Percentiles rank a stretch among this genome's conserved stretches.
These are phyloP conservation scores for Nothophytophthora sp. DNA, from an alignment of 352 stramenopile species.

Conservation along the genomic window DNA sequence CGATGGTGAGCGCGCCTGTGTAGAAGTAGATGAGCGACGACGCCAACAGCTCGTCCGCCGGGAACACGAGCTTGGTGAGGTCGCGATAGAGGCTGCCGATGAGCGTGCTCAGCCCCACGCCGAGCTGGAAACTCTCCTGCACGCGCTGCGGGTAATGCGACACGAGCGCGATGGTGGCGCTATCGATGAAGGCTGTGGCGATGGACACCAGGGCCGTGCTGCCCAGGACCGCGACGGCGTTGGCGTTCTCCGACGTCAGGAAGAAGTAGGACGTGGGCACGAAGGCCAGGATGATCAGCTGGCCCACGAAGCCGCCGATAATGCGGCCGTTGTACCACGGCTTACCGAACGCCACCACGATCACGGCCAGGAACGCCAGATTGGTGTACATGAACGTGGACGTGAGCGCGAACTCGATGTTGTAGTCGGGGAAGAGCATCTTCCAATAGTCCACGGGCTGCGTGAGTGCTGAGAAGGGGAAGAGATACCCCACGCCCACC, in stretches of 20 bases:
- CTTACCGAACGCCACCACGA: slow-evolving; percentile 63
- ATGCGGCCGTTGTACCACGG: slow-evolving; percentile 77
- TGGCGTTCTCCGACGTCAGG: slow-evolving; percentile 61
- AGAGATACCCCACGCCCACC: slow-evolving; percentile 82
- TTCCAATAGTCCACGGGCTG: slow-evolving; percentile 91
- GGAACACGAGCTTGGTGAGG: slow-evolving; percentile 82
- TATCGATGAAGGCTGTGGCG: slow-evolving; percentile 83
- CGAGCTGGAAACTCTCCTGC: slow-evolving; percentile 83
- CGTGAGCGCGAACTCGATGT: slow-evolving; percentile 87
- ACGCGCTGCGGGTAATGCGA: slow-evolving; percentile 78
- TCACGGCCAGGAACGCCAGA: slow-evolving; percentile 55
- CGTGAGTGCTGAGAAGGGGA: slow-evolving; percentile 87
- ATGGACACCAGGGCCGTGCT: slow-evolving; percentile 66
- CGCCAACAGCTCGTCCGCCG: slow-evolving; percentile 47
- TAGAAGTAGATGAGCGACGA: slow-evolving; percentile 88
- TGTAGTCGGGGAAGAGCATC: slow-evolving; percentile 83
- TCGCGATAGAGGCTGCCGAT: slow-evolving; percentile 84
- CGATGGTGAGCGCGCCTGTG: slow-evolving; percentile 75
- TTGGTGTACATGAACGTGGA: slow-evolving; percentile 89
- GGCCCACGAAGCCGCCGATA: slow-evolving; percentile 76
- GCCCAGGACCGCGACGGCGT: slow-evolving; percentile 64
- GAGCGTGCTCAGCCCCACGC: slow-evolving; percentile 78
- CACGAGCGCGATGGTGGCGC: slow-evolving; percentile 79
- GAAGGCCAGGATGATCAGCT: slow-evolving; percentile 71
- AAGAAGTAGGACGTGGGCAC: slow-evolving; percentile 83